Evolutionary conservation across 2,329 filamentous ascomycete genomes (phyloP), one percentile per base, ranked within the genome.

Genomic region (Sclerotinia minor): DNA sequence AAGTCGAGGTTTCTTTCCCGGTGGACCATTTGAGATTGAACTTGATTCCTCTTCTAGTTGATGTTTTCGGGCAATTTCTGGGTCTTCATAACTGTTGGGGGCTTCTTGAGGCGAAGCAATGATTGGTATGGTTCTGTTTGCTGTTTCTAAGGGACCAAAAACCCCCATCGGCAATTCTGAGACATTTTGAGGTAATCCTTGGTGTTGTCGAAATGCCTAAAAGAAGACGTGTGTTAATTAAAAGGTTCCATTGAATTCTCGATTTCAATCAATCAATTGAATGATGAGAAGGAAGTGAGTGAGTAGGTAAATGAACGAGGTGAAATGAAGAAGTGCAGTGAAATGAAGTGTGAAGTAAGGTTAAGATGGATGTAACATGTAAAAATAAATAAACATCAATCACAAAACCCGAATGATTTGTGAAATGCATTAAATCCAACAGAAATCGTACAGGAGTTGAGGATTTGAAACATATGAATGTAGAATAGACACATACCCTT

Each of bases 1-100:
- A 74, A 89, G 81, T 75, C 84, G 82, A 72, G 81, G 82, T 74
- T 85, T 82, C 79, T 89, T 89, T 54, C 68, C 61, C 64, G 85
- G 83, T 67, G 85, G 87, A 65, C 83, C 85, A 77, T 87, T 73
- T 83, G 81, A 69, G 80, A 81, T 80, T 73, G 78, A 53, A 44
- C 17, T 21, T 29, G 60, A 63, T 68, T 73, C 73, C 68, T 73
- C 72, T 59, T 76, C 77, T 44, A 75, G 70, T 65, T 73, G 71
- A 55, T 73, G 75, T 70, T 77, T 78, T 66, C 74, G 73, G 67
- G 68, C 72, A 72, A 74, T 75, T 71, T 75, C 74, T 44, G 67
- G 65, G 63, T 76, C 75, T 35, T 74, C 73, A 69, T 70, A 67
- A 65, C n/a, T 68, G 64, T 69, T 50, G 70, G 64, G 44, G 4